These are phyloP conservation scores for Dactylonectria macrodidyma DNA, from an alignment of 2,329 filamentous ascomycete genomes.

Conservation along the genomic window DNA sequence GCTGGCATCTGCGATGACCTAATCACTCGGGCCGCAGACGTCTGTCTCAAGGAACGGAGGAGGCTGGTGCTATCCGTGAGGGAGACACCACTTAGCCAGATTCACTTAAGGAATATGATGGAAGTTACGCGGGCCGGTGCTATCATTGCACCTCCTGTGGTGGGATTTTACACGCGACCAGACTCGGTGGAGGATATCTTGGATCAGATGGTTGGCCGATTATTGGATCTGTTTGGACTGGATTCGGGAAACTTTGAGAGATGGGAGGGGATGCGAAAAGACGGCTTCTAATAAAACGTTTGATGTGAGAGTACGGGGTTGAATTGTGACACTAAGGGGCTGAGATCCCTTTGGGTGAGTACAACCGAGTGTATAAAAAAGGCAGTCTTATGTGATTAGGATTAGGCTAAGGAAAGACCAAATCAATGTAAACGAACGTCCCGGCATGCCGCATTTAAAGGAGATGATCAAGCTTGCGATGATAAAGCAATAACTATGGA, in stretches of 20 bases:
- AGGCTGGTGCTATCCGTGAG: constrained; percentile 57
- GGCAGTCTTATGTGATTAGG: too few relatives aligned
- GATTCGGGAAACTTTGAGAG: constrained; percentile 57
- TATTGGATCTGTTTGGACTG: constrained; percentile 61
- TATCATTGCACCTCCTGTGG: constrained; percentile 61
- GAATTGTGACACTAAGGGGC: too few relatives aligned
- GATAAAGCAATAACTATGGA: too few relatives aligned
- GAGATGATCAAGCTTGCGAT: too few relatives aligned
- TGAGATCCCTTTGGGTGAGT: too few relatives aligned
- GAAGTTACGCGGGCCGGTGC: constrained; percentile 55
- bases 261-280: constrained; percentile 47
- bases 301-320: too few relatives aligned
- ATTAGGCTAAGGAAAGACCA: too few relatives aligned
- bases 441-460: too few relatives aligned
- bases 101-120: constrained; percentile 64
- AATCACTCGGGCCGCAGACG: constrained; percentile 61
- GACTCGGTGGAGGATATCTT: constrained; percentile 57
- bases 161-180: constrained; percentile 60
- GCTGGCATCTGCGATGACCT: constrained; percentile 61
- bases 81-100: constrained; percentile 63
- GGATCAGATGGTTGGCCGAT: constrained; percentile 62
- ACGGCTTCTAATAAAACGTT: too few relatives aligned
- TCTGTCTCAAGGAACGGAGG: constrained; percentile 61
- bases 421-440: too few relatives aligned
- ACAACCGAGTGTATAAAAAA: too few relatives aligned